Evolutionary conservation across 805 yeast genomes (phyloP).

Genomic region (Ogataea kodamae): DNA sequence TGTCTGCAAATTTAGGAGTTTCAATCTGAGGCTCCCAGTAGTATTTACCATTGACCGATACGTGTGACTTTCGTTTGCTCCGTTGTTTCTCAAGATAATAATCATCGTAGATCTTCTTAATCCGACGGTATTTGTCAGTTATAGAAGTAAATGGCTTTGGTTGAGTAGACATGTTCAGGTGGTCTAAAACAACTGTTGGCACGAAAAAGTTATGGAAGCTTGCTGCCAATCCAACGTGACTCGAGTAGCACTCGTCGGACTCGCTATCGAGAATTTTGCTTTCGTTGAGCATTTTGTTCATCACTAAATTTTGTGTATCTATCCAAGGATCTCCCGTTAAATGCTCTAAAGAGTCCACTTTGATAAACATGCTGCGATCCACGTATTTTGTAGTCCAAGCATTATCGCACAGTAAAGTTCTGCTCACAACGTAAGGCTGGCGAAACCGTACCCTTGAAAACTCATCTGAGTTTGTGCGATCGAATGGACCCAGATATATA

Average conservation of each 20-base stretch:
- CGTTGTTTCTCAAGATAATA: conserved; percentile 27
- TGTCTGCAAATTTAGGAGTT: conserved; percentile 24
- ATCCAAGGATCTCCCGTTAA: conserved; percentile 44
- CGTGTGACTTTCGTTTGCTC: conserved; percentile 16
- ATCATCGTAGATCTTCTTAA: conserved; percentile 29
- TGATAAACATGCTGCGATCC: conserved; percentile 39
- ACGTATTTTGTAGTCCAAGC: conserved; percentile 53
- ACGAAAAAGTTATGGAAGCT: conserved; percentile 28
- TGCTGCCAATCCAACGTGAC: conserved; percentile 39
- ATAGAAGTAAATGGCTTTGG: conserved; percentile 19
- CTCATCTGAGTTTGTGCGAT: conserved; percentile 3
- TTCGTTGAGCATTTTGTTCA: conserved; percentile 36
- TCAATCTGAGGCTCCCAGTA: conserved; percentile 29
- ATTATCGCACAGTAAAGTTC: conserved; percentile 41
- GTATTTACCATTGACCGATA: conserved; percentile 26
- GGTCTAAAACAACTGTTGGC: conserved; percentile 24
- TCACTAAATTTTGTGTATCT: conserved; percentile 30
- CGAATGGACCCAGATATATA: conserved; percentile 12
- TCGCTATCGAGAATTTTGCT: conserved; percentile 39
- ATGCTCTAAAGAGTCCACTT: conserved; percentile 46
- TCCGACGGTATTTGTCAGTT: conserved; percentile 28
- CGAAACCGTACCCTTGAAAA: conserved; percentile 30
- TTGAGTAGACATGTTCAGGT: conserved; percentile 9
- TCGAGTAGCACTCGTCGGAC: conserved; percentile 39
- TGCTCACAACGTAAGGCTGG: conserved; percentile 27